phyloP scores from a whole-genome alignment of 768 basidiomycete genomes.

The Boletus tylopilopsis region DNA sequence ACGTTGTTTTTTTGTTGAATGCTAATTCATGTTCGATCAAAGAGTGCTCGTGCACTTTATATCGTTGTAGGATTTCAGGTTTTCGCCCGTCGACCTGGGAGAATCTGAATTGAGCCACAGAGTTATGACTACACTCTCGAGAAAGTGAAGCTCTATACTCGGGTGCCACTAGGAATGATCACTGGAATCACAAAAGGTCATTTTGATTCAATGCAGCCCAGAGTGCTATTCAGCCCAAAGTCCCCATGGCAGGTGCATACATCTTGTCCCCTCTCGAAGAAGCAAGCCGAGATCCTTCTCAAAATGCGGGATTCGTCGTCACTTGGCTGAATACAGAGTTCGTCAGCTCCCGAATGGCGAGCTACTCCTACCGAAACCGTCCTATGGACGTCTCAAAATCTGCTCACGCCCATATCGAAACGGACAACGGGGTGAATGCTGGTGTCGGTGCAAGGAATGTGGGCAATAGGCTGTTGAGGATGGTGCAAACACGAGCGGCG shows the following conservation, averaged over 20 bases:
- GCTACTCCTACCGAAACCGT: conserved; percentile 82
- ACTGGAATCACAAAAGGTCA: conserved; percentile 73
- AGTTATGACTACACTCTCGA: conserved; percentile 92
- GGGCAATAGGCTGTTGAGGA: conserved; percentile 24
- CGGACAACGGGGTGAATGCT: neutral
- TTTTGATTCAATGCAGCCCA: conserved; percentile 1
- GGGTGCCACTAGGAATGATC: conserved; percentile 84
- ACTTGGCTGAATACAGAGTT: conserved; percentile 73
- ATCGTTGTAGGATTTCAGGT: conserved; percentile 65
- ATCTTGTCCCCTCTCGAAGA: conserved; percentile 93
- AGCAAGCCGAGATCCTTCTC: conserved; percentile 78
- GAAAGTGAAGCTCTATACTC: conserved; percentile 86
- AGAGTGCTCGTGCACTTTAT: conserved; percentile 57
- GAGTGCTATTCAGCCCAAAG: neutral
- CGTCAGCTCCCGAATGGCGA: conserved; percentile 66
- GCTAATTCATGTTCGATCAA: conserved; percentile 1
- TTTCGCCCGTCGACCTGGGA: neutral
- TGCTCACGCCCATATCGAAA: neutral
- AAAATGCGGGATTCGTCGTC: conserved; percentile 87
- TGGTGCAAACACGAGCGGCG: conserved; percentile 18
- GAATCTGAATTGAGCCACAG: conserved; percentile 37
- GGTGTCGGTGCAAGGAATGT: conserved; percentile 1
- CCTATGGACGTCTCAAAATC: conserved; percentile 30
- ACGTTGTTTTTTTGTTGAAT: neutral
- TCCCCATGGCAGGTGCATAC: conserved; percentile 67